Base-by-base conservation (phyloP, 345 rosid genomes). In the Citrus inodora region DNA sequence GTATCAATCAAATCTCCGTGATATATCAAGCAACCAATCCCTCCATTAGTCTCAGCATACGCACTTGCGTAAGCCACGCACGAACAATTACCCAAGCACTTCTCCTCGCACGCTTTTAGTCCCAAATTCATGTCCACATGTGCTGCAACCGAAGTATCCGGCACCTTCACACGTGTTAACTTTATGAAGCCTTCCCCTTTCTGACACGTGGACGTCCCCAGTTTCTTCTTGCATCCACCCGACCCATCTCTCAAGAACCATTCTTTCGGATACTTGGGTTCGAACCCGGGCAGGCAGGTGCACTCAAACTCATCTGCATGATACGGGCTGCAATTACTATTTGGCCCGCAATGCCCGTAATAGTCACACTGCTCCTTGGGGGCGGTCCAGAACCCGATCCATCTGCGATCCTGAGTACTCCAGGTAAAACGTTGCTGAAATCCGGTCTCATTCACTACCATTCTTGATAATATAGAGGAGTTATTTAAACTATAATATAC, bases 281-380 rank as follows among this genome's bases (percentile, higher is more conserved):
- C 86, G 63, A 82, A 91, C 7, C 97, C 98, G 0, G 94, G 94
- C 6, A 91, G 62, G 75, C 98, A 94, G 4, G 33, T 61, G 74
- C 97, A 93, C 48, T 80, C 86, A 30, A 83, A 88, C 70, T 61
- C 68, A 2, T 74, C 89, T 0, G 81, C 53, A 17, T 14, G 51
- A 6, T 78, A 58, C 0, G 85, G 61, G 75, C 88, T 85, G 17
- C 93, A 90, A 3, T 79, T 85, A 75, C 85, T 76, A 51, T 90
- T 87, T 8, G 78, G 77, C 17, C 96, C 95, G 55, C 98, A 95
- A 32, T 84, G 71, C 14, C 76, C 38, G 59, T 91, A 89, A 74
- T 71, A 70, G 35, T 95, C 98, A 51, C 98, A 95, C 21, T 73
- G 79, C 48, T 92, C 97, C 38, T 78, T 84, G 0, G 95, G 95